phyloP scores from a whole-genome alignment of 1,284 basidiomycete species.

The Stereum hirsutum region DNA sequence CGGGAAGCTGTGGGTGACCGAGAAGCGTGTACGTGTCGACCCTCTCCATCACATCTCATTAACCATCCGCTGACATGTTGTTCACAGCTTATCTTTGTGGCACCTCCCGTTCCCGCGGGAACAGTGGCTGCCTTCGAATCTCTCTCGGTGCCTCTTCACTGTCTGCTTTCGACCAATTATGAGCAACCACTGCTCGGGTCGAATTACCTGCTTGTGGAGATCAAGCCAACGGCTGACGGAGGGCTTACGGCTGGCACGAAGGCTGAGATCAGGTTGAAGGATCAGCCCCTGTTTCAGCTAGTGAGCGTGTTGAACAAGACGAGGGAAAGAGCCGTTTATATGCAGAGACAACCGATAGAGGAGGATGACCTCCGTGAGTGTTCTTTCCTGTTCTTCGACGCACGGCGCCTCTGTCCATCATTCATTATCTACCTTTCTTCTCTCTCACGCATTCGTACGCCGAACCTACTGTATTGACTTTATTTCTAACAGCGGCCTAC shows the following conservation, averaged over 20 bases:
- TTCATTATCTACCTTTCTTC: slow-evolving; percentile 2
- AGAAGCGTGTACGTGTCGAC: slow-evolving; percentile 49
- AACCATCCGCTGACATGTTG: neutral
- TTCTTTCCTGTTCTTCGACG: slow-evolving; percentile 1
- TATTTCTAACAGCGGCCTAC: slow-evolving; percentile 38
- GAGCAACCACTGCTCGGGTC: slow-evolving; percentile 64
- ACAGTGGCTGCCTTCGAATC: slow-evolving; percentile 38
- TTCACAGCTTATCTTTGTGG: slow-evolving; percentile 55
- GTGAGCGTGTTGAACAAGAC: slow-evolving; percentile 64
- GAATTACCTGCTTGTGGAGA: slow-evolving; percentile 58
- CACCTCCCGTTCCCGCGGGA: slow-evolving; percentile 24
- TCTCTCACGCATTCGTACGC: slow-evolving; percentile 6
- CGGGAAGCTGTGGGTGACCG: slow-evolving; percentile 56
- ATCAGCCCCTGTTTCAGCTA: slow-evolving; percentile 65
- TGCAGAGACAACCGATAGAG: slow-evolving; percentile 49
- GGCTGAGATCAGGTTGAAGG: slow-evolving; percentile 57
- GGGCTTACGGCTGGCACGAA: slow-evolving; percentile 54
- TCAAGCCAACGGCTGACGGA: slow-evolving; percentile 57
- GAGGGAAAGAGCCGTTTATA: slow-evolving; percentile 63
- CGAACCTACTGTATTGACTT: too few species aligned
- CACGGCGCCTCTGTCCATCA: neutral
- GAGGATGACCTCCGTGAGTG: slow-evolving; percentile 65
- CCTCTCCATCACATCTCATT: neutral
- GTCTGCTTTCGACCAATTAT: slow-evolving; percentile 60
- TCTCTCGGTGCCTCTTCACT: slow-evolving; percentile 48